phyloP scores from a whole-genome alignment of 257 asterid species.

The Solanum habrochaites region DNA sequence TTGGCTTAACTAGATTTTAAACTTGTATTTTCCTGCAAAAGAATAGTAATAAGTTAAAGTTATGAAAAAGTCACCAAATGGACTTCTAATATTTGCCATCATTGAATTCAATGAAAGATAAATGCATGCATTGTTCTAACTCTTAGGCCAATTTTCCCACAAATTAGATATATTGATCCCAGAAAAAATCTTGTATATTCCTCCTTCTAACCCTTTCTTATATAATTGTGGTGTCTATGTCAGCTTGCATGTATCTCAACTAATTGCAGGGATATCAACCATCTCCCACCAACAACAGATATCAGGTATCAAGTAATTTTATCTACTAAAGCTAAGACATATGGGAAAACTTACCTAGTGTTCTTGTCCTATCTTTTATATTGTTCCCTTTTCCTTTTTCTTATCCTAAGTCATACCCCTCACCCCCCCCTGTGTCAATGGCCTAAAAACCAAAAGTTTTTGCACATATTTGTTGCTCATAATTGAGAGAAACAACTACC shows the following conservation, averaged over 20 bases:
- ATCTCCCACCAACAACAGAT: fast-evolving
- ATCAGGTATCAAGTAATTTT: neutral
- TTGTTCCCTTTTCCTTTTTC: neutral
- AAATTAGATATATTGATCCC: neutral
- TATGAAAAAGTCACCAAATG: neutral
- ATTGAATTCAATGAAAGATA: neutral
- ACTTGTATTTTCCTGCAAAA: neutral
- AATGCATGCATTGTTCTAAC: neutral
- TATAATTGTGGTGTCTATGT: neutral
- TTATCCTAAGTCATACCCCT: neutral
- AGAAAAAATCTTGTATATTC: neutral
- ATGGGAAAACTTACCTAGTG: no score
- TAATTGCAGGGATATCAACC: neutral
- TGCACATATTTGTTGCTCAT: neutral
- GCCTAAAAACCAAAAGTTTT: neutral
- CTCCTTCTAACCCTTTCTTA: neutral
- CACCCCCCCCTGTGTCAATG: no score
- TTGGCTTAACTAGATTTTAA: neutral
- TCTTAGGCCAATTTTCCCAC: neutral
- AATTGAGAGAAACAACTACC: neutral
- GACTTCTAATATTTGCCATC: neutral
- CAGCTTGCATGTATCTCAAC: neutral
- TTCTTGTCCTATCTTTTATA: neutral
- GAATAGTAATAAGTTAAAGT: neutral
- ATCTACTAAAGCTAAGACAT: neutral